phyloP scores from a whole-genome alignment of 1,284 basidiomycete genomes.

The Uromyces viciae-fabae region DNA sequence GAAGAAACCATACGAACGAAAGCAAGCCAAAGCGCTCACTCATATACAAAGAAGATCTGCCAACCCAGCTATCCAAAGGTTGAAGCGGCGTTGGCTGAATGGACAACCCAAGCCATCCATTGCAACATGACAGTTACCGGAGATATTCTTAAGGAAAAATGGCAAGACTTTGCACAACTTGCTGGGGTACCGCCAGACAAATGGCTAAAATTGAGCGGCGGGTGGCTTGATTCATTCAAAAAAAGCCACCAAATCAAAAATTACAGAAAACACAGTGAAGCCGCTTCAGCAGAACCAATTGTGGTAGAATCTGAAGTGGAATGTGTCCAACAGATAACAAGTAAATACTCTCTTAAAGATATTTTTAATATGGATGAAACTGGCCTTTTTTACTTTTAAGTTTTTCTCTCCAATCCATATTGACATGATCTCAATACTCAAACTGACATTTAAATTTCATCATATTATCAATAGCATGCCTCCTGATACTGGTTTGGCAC shows the following conservation, averaged over 20 bases:
- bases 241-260: not conserved
- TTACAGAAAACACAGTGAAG: not conserved
- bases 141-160: not conserved
- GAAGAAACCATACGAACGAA: not conserved
- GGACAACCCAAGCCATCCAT: not conserved
- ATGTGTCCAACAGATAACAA: not conserved
- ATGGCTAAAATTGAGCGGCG: not conserved
- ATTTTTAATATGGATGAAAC: not conserved
- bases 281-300: not conserved
- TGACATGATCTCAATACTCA: not conserved
- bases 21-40: not conserved
- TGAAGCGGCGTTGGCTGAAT: not conserved
- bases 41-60: not conserved
- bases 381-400: not conserved
- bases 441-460: not conserved
- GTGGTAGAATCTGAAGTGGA: not conserved
- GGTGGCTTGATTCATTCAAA: not conserved
- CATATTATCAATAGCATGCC: not conserved
- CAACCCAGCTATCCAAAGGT: not conserved
- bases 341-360: not conserved
- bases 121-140: not conserved
- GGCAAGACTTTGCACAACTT: not conserved
- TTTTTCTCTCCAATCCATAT: not conserved
- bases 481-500: conserved; percentile 27
- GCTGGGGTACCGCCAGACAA: not conserved